Evolutionary conservation across 441 rosid genomes (phyloP).

Genomic region (Raphanus hybrid): DNA sequence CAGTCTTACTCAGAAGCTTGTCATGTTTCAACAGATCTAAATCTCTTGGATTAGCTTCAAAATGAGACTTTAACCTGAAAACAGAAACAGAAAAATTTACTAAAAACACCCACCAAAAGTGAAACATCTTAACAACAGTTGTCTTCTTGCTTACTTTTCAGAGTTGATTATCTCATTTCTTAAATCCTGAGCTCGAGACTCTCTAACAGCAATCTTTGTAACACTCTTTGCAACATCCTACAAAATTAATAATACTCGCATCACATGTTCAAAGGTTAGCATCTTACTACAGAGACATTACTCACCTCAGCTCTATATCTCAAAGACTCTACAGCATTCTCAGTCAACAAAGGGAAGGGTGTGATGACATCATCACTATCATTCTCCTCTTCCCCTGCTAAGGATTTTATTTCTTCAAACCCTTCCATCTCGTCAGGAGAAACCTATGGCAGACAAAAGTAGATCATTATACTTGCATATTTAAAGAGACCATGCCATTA

Average conservation of each 20-base stretch:
- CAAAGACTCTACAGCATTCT: conserved; percentile 85
- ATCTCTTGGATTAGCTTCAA: conserved; percentile 87
- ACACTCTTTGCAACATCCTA: conserved; percentile 96
- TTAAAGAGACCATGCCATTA: background rate
- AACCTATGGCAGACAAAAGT: conserved; percentile 55
- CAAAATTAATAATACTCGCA: conserved; percentile 28
- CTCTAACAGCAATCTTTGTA: conserved; percentile 80
- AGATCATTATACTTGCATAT: conserved; percentile 27
- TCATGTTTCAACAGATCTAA: conserved; percentile 86
- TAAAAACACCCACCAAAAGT: background rate
- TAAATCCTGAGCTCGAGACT: conserved; percentile 92
- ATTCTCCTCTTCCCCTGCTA: conserved; percentile 65
- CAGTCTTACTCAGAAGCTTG: conserved; percentile 74
- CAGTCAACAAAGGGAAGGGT: conserved; percentile 76
- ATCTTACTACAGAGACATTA: conserved; percentile 4
- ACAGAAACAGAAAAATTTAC: background rate
- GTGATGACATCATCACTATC: conserved; percentile 50
- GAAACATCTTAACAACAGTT: background rate
- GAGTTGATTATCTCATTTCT: conserved; percentile 93
- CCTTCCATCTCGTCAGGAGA: conserved; percentile 80
- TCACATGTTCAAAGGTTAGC: background rate
- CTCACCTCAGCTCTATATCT: conserved; percentile 94
- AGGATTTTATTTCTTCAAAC: conserved; percentile 76
- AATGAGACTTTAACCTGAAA: conserved; percentile 85
- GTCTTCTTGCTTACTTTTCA: conserved; percentile 66